Conservation (phyloP, 2,329 filamentous ascomycete genomes). For the Trichoderma asperellum region DNA sequence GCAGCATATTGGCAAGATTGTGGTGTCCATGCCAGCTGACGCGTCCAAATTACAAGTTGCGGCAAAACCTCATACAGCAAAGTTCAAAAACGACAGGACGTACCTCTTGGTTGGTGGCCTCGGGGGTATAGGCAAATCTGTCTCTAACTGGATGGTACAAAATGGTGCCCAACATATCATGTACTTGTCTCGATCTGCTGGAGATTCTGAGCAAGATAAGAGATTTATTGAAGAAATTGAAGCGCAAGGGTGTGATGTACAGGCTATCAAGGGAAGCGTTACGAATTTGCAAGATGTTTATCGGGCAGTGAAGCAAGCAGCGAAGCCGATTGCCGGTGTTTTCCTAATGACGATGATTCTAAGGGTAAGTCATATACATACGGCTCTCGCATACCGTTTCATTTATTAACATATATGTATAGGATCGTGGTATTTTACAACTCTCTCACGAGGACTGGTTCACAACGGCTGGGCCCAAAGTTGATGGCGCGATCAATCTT, state of each 20-base stretch:
- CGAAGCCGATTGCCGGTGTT: constrained; percentile 44
- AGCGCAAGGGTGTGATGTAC: constrained; percentile 17
- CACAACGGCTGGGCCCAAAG: constrained; percentile 37
- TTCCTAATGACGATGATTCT: constrained; percentile 44
- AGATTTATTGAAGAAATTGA: constrained; percentile 24
- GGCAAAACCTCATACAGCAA: not conserved
- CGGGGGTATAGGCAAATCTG: constrained; percentile 38
- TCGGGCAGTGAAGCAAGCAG: constrained; percentile 21
- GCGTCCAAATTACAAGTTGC: not conserved
- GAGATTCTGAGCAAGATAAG: constrained; percentile 10
- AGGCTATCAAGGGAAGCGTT: constrained; percentile 20
- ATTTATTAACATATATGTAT: not conserved
- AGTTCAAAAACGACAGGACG: not conserved
- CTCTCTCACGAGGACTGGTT: constrained; percentile 35
- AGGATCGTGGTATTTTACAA: not conserved
- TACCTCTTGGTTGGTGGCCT: constrained; percentile 42
- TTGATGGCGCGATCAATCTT: constrained; percentile 41
- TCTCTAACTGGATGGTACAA: constrained; percentile 39
- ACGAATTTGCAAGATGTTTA: constrained; percentile 21
- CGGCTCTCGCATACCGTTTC: not conserved
- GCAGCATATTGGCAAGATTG: constrained; percentile 40
- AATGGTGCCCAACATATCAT: constrained; percentile 35
- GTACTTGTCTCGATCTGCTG: constrained; percentile 28
- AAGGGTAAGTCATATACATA: constrained; percentile 1
- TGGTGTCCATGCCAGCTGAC: constrained; percentile 37